Evolutionary conservation across 1,139 yeast genomes (phyloP).

Genomic region (Yamadazyma triangularis): DNA sequence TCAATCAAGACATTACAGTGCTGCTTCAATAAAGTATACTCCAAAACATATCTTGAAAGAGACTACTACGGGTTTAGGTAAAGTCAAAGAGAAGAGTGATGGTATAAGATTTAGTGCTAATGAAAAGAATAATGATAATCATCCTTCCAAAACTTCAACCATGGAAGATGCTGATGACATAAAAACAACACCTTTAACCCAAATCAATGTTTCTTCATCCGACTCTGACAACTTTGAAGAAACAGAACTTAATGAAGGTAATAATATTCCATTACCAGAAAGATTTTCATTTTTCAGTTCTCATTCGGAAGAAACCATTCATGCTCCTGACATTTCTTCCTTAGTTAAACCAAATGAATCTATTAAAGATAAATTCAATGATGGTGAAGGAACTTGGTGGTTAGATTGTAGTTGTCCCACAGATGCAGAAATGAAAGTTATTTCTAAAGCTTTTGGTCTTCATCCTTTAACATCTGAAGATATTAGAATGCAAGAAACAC

Average conservation of each 20-base stretch:
- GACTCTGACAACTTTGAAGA: slow-evolving; percentile 14
- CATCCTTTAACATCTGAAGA: slow-evolving; percentile 85
- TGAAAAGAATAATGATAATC: slow-evolving; percentile 9
- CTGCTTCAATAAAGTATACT: slow-evolving; percentile 61
- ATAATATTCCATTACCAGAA: slow-evolving; percentile 41
- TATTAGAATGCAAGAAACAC: slow-evolving; percentile 79
- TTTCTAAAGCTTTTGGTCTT: slow-evolving; percentile 68
- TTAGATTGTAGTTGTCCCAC: slow-evolving; percentile 68
- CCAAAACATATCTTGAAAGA: slow-evolving; percentile 38
- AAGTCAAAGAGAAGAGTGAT: no score
- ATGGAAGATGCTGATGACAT: slow-evolving; percentile 18
- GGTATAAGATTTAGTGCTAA: neutral
- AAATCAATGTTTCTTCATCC: slow-evolving; percentile 31
- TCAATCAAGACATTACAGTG: slow-evolving; percentile 12
- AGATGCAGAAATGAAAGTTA: slow-evolving; percentile 61
- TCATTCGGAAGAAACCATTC: slow-evolving; percentile 80
- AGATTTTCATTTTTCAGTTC: slow-evolving; percentile 81
- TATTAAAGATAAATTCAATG: slow-evolving; percentile 59
- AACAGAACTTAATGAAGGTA: slow-evolving; percentile 9
- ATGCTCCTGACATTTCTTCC: slow-evolving; percentile 81
- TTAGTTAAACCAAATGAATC: slow-evolving; percentile 62
- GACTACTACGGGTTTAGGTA: slow-evolving; percentile 9
- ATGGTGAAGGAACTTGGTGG: slow-evolving; percentile 73
- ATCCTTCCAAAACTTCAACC: slow-evolving; percentile 24
- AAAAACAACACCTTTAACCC: slow-evolving; percentile 25